phyloP scores from a whole-genome alignment of 768 basidiomycete genomes.

The Xerocomellus intermedius region DNA sequence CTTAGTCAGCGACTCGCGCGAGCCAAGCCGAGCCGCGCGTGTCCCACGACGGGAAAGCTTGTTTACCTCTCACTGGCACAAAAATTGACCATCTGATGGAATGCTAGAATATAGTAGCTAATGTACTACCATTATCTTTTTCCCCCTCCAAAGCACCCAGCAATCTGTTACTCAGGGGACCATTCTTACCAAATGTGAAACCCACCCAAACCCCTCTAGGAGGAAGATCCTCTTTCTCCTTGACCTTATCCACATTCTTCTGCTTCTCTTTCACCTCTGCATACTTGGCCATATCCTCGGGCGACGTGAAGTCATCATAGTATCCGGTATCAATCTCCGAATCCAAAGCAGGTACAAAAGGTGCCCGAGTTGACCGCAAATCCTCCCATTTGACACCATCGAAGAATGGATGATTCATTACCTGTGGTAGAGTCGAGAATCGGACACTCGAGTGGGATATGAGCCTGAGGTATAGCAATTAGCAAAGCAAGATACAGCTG shows the following conservation, averaged over 20 bases:
- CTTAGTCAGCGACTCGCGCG: too few relatives aligned
- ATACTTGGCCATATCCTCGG: constrained; percentile 98
- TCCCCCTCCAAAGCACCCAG: constrained; percentile 29
- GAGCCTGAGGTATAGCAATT: constrained; percentile 45
- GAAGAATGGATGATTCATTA: constrained; percentile 85
- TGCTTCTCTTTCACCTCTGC: constrained; percentile 98
- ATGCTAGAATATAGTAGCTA: constrained; percentile 58
- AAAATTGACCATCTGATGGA: background rate
- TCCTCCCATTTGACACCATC: constrained; percentile 69
- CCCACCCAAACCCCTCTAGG: constrained; percentile 85
- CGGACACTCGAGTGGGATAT: constrained; percentile 86
- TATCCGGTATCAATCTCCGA: constrained; percentile 94
- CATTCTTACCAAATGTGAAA: constrained; percentile 89
- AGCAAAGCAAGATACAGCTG: background rate
- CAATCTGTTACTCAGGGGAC: constrained; percentile 50
- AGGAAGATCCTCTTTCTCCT: constrained; percentile 78
- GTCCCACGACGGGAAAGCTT: too few relatives aligned
- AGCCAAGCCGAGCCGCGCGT: too few relatives aligned
- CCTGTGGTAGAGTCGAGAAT: constrained; percentile 68
- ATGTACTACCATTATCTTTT: constrained; percentile 46
- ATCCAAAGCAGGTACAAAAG: constrained; percentile 93
- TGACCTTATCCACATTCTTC: constrained; percentile 85
- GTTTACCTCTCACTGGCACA: too few relatives aligned
- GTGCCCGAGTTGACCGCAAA: constrained; percentile 73
- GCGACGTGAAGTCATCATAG: constrained; percentile 86